Evolutionary conservation across 108 stramenopile species (phyloP).

Genomic region (Ochromonas danica): DNA sequence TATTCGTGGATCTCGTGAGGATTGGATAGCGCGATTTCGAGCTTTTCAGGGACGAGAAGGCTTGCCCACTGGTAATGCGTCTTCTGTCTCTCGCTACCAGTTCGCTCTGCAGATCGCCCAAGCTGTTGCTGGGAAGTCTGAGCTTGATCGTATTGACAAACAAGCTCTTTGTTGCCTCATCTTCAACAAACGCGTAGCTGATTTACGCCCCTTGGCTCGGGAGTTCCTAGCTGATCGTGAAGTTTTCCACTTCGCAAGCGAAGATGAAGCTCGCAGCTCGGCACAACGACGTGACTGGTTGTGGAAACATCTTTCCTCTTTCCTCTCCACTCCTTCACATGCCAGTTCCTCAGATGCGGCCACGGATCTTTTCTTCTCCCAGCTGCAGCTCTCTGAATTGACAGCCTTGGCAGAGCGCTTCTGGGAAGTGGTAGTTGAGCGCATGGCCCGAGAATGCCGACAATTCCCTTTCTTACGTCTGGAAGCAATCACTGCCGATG

Average conservation of each 20-base stretch:
- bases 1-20: constrained; percentile 12
- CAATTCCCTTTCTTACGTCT: not conserved
- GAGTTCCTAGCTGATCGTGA: not conserved
- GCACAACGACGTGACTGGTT: not conserved
- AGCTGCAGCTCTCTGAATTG: not conserved
- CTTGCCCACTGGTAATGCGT: too few relatives aligned
- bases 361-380: not conserved
- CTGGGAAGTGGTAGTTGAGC: not conserved
- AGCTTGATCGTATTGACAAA: too few relatives aligned
- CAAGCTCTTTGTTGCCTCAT: too few relatives aligned
- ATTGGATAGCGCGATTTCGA: constrained; percentile 30
- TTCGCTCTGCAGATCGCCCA: too few relatives aligned
- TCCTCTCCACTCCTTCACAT: too few relatives aligned
- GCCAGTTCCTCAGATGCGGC: not conserved
- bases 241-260: not conserved
- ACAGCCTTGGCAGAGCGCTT: not conserved
- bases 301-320: not conserved
- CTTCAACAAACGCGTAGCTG: too few relatives aligned
- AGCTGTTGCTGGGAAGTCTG: too few relatives aligned
- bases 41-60: too few relatives aligned
- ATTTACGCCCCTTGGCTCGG: not conserved
- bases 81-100: too few relatives aligned
- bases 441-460: not conserved
- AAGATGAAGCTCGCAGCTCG: not conserved
- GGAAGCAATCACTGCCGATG: not conserved